A percentile compares a stretch with the other conserved stretches of the same genome.
phyloP scores from a whole-genome alignment of 805 yeast species.

The Diddensiella transvaalensis region DNA sequence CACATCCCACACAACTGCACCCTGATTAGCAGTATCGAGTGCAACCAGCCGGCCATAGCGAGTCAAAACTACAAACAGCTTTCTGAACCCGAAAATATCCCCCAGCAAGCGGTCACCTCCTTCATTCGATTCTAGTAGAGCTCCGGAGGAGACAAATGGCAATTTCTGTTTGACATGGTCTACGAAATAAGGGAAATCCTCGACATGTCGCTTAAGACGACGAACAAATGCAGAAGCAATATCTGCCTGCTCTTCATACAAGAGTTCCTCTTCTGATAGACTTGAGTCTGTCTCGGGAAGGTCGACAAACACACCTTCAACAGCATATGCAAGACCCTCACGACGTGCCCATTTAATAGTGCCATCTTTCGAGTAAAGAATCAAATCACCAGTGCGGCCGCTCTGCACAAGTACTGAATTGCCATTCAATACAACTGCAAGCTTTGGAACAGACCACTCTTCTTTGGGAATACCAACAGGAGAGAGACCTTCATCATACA shows the following conservation, averaged over 20 bases:
- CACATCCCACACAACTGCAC: conserved; percentile 27
- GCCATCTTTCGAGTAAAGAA: neutral
- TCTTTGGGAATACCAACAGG: neutral
- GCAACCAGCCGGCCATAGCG: conserved; percentile 29
- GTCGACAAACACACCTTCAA: conserved; percentile 28
- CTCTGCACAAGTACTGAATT: conserved; percentile 2
- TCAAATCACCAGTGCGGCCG: conserved; percentile 1
- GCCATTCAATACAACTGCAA: neutral
- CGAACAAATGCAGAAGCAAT: conserved; percentile 28
- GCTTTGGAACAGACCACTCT: neutral
- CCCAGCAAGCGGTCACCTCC: conserved; percentile 13
- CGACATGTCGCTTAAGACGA: conserved; percentile 27
- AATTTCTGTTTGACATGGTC: conserved; percentile 1
- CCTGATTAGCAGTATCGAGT: conserved; percentile 27
- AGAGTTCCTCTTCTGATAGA: conserved; percentile 27
- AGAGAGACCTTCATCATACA: neutral
- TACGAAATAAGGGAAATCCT: conserved; percentile 20
- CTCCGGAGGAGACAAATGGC: neutral
- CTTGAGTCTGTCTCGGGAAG: conserved; percentile 24
- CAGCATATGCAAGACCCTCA: conserved; percentile 29
- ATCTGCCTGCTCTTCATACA: conserved; percentile 28
- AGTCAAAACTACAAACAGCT: conserved; percentile 32
- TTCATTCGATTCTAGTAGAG: neutral
- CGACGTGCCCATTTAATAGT: conserved; percentile 26
- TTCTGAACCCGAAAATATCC: conserved; percentile 34